Evolutionary conservation across 257 asterid genomes (phyloP).

Genomic region (Fraxinus cuspidata): DNA sequence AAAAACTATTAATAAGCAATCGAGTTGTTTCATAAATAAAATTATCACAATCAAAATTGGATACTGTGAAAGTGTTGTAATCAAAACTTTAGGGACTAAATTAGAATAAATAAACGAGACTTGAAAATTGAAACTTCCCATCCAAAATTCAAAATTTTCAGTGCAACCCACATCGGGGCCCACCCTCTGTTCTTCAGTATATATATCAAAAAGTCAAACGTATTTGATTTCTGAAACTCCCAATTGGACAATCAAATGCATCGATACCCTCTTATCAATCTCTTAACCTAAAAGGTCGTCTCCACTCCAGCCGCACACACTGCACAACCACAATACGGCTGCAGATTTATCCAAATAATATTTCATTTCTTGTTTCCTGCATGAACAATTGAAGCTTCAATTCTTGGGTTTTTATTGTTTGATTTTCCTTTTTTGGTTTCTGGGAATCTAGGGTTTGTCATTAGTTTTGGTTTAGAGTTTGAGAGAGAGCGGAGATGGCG

Average conservation of each 20-base stretch:
- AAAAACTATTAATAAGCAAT: too few species aligned
- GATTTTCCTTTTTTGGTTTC: neutral
- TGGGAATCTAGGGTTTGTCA: constrained; percentile 38
- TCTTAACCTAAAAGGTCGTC: neutral
- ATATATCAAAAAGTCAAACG: neutral
- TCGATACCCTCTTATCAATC: neutral
- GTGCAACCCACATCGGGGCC: too few species aligned
- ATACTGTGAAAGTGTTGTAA: too few species aligned
- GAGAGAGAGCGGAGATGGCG: constrained; percentile 48
- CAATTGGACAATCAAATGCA: neutral
- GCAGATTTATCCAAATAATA: neutral
- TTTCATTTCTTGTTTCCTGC: neutral
- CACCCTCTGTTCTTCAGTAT: neutral
- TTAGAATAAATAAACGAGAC: too few species aligned
- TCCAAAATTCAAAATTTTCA: neutral
- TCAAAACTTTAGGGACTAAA: too few species aligned
- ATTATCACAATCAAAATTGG: too few species aligned
- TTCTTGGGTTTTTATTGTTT: neutral
- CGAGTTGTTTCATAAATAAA: too few species aligned
- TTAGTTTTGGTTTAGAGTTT: neutral
- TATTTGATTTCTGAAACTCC: neutral
- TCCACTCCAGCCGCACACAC: neutral
- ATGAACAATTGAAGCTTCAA: neutral
- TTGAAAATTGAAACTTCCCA: neutral
- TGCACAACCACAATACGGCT: neutral